Evolutionary conservation across 768 basidiomycete species (phyloP).

Genomic region (Rhizopogon vulgaris): DNA sequence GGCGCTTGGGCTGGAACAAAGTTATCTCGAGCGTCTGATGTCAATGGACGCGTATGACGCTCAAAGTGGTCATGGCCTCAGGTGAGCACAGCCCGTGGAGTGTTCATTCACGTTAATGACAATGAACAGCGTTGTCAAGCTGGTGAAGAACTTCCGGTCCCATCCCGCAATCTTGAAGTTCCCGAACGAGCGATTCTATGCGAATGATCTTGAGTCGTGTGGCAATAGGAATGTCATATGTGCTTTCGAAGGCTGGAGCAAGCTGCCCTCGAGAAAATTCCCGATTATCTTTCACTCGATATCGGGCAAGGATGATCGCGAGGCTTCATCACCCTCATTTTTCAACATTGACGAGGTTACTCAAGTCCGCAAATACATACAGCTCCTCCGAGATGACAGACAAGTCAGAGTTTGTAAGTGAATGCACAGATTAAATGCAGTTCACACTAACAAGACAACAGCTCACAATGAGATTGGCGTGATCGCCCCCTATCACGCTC

Average conservation of each 20-base stretch:
- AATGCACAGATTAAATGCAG: not conserved
- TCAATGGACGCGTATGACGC: conserved; percentile 36
- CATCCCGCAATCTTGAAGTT: conserved; percentile 55
- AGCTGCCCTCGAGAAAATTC: conserved; percentile 32
- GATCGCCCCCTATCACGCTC: conserved; percentile 59
- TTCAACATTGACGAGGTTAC: conserved; percentile 60
- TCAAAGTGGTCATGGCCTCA: conserved; percentile 27
- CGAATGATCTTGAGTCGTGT: conserved; percentile 42
- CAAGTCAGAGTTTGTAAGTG: conserved; percentile 37
- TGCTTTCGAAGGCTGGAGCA: conserved; percentile 17
- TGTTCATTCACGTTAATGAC: not conserved
- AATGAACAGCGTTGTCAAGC: conserved; percentile 47
- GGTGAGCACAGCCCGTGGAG: conserved; percentile 21
- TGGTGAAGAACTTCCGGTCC: conserved; percentile 61
- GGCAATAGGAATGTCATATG: conserved; percentile 30
- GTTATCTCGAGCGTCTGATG: conserved; percentile 61
- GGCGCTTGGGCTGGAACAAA: conserved; percentile 49
- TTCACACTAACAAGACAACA: conserved; percentile 15
- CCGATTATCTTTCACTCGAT: conserved; percentile 61
- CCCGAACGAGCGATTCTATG: conserved; percentile 58
- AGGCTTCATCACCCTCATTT: conserved; percentile 62
- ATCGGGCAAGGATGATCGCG: conserved; percentile 57
- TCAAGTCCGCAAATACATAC: conserved; percentile 44
- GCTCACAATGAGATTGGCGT: conserved; percentile 52
- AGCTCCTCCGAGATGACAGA: conserved; percentile 28